These are phyloP conservation scores for Aureobasidium sp. DNA, from an alignment of 2,329 filamentous ascomycete genomes.

Conservation along the genomic window DNA sequence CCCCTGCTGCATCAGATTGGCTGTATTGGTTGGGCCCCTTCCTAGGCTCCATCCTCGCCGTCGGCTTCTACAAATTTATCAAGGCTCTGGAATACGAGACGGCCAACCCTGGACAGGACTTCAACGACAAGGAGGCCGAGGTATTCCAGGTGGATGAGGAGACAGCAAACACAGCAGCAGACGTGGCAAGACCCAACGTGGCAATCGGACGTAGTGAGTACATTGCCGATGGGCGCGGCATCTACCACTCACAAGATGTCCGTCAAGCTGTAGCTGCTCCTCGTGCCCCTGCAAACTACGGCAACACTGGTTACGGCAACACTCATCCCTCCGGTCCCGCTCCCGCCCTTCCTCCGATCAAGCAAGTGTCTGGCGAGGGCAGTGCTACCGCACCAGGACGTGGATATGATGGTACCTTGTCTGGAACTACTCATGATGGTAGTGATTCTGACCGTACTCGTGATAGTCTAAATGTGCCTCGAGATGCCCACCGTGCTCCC, in stretches of 20 bases:
- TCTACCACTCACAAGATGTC: slow-evolving; percentile 14
- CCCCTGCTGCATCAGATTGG: slow-evolving; percentile 12
- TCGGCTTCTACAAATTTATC: slow-evolving; percentile 41
- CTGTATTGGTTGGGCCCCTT: slow-evolving; percentile 44
- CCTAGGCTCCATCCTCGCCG: slow-evolving; percentile 37
- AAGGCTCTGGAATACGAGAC: slow-evolving; percentile 43
- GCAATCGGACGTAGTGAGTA: slow-evolving; percentile 16
- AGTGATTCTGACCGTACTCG: slow-evolving; percentile 9
- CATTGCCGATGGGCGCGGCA: slow-evolving; percentile 12
- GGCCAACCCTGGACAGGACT: slow-evolving; percentile 40
- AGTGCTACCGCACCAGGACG: background rate
- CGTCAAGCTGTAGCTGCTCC: slow-evolving; percentile 15
- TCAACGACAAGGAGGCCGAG: slow-evolving; percentile 35
- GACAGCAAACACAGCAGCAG: slow-evolving; percentile 22
- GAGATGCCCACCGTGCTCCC: slow-evolving; percentile 6
- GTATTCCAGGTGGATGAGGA: slow-evolving; percentile 28
- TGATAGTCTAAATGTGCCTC: slow-evolving; percentile 9
- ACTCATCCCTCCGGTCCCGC: background rate
- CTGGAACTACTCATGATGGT: slow-evolving; percentile 8
- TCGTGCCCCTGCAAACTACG: slow-evolving; percentile 12
- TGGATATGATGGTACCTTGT: slow-evolving; percentile 5
- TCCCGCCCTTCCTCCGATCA: background rate
- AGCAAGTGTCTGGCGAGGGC: background rate
- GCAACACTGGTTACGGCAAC: slow-evolving; percentile 4
- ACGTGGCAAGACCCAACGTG: slow-evolving; percentile 22